These are phyloP conservation scores for Elymus sibiricus DNA, from an alignment of 176 grass and related monocot species.

Conservation along the genomic window DNA sequence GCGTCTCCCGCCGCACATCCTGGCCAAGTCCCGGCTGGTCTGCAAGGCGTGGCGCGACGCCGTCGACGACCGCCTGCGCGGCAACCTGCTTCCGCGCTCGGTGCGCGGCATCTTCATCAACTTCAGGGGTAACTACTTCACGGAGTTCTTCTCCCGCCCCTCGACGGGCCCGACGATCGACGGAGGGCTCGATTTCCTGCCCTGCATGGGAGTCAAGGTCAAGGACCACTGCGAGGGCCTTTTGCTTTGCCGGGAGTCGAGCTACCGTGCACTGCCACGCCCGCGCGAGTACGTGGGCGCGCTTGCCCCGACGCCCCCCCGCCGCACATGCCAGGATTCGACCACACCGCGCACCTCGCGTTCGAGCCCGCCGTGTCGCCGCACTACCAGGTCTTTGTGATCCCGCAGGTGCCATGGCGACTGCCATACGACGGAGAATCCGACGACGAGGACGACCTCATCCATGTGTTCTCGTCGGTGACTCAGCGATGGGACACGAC, in stretches of 20 bases:
- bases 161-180: neutral
- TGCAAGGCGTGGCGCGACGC: neutral
- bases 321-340: neutral
- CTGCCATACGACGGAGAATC: neutral
- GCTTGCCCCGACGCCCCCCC: neutral
- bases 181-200: neutral
- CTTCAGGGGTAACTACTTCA: neutral
- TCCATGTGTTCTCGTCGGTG: neutral
- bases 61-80: neutral
- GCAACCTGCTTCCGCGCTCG: neutral
- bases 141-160: neutral
- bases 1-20: neutral
- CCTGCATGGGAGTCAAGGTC: neutral
- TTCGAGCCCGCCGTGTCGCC: slow-evolving; percentile 1
- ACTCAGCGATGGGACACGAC: neutral
- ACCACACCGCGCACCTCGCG: neutral
- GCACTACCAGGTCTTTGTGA: neutral
- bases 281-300: neutral
- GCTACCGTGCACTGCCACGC: too few species aligned
- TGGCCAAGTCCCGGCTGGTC: neutral
- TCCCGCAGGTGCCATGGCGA: neutral
- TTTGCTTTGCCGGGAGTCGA: neutral
- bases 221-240: neutral
- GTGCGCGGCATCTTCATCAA: neutral
- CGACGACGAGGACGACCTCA: too few species aligned